Conservation (phyloP, 768 basidiomycete genomes). For the Mycena leptocephala region DNA sequence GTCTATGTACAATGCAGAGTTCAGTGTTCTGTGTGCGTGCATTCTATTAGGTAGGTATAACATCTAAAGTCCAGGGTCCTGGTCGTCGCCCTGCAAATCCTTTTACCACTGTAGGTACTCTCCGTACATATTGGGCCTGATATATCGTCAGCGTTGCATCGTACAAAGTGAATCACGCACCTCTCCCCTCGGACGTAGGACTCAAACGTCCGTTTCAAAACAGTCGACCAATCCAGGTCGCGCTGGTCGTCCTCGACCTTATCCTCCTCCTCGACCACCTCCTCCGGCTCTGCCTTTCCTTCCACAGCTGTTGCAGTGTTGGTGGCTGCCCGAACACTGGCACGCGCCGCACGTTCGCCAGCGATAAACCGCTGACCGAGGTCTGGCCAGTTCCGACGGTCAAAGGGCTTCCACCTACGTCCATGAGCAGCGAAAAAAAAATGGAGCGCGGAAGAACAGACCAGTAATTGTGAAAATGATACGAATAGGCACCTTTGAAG, state of each 20-base stretch:
- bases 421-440: conserved; percentile 18
- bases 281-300: conserved; percentile 57
- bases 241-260: conserved; percentile 76
- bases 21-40: conserved; percentile 2
- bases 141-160: neutral
- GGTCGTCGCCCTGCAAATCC: neutral
- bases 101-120: conserved; percentile 77
- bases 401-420: conserved; percentile 95
- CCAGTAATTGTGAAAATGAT: conserved; percentile 98
- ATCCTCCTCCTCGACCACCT: conserved; percentile 62
- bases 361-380: conserved; percentile 85
- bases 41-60: conserved; percentile 11
- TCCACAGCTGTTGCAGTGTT: conserved; percentile 40
- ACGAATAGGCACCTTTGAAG: conserved; percentile 96
- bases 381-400: conserved; percentile 97
- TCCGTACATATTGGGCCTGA: conserved; percentile 93
- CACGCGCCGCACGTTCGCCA: conserved; percentile 80
- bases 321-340: conserved; percentile 45
- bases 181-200: conserved; percentile 90
- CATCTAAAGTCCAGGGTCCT: neutral
- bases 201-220: conserved; percentile 96
- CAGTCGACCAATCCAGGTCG: conserved; percentile 94
- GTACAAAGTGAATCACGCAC: neutral
- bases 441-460: conserved; percentile 48
- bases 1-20: conserved; percentile 29